Conservation (phyloP, 2,329 filamentous ascomycete genomes). For the Alternaria dauci region DNA sequence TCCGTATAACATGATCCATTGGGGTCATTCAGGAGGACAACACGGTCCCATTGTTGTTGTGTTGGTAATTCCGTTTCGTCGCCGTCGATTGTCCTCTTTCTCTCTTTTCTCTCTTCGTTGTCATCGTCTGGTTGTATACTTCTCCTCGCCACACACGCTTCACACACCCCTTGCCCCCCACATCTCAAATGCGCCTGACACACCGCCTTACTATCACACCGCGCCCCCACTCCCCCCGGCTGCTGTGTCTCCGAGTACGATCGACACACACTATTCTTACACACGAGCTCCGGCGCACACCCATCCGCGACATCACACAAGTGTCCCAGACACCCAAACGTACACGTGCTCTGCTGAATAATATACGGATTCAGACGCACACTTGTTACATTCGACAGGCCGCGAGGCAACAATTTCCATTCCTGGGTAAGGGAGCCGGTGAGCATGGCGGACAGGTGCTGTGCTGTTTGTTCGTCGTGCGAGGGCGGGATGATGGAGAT, state of each 20-base stretch:
- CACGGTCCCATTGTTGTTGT: neutral
- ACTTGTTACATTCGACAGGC: conserved; percentile 29
- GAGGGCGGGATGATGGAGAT: conserved; percentile 2
- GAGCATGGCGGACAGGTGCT: conserved; percentile 4
- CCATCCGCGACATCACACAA: conserved; percentile 42
- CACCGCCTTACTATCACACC: conserved; percentile 39
- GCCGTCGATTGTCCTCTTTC: conserved; percentile 9
- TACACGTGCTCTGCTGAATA: conserved; percentile 37
- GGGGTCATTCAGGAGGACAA: conserved; percentile 15
- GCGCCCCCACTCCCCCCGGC: conserved; percentile 36
- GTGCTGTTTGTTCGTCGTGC: conserved; percentile 1
- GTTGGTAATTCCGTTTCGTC: neutral
- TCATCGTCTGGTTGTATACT: conserved; percentile 21
- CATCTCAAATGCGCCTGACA: conserved; percentile 43
- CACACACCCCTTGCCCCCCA: conserved; percentile 24
- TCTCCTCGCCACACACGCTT: conserved; percentile 24
- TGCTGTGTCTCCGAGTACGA: conserved; percentile 23
- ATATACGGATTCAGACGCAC: conserved; percentile 43
- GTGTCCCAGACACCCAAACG: conserved; percentile 43
- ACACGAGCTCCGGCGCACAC: conserved; percentile 38
- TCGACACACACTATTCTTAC: conserved; percentile 46
- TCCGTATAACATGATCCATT: conserved; percentile 32
- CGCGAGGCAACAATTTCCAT: conserved; percentile 4
- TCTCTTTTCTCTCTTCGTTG: neutral
- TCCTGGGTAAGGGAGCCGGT: neutral